Evolutionary conservation across 257 asterid genomes (phyloP).

Genomic region (Thymus mandschuricus): DNA sequence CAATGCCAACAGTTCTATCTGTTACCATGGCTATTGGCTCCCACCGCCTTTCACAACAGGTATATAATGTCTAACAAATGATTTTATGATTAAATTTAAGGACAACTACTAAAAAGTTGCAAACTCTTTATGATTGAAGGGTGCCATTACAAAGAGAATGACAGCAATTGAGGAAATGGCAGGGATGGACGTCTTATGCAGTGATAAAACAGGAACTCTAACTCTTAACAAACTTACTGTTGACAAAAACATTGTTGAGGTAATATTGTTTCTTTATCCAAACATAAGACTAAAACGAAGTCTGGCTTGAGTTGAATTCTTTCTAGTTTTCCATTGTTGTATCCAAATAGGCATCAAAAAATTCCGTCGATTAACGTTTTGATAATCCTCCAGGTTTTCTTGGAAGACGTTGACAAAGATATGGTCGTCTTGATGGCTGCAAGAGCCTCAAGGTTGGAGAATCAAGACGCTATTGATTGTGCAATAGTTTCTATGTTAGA

Average conservation of each 20-base stretch:
- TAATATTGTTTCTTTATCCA: neutral
- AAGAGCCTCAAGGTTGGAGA: constrained; percentile 68
- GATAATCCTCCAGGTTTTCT: constrained; percentile 40
- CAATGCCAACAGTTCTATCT: constrained; percentile 80
- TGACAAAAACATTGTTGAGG: constrained; percentile 63
- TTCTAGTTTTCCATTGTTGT: too few relatives aligned
- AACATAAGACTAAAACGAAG: too few relatives aligned
- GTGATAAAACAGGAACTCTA: constrained; percentile 82
- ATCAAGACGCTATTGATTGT: constrained; percentile 70
- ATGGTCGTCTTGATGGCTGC: constrained; percentile 65
- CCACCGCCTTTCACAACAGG: constrained; percentile 71
- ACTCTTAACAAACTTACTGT: constrained; percentile 75
- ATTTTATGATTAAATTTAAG: too few relatives aligned
- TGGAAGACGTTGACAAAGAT: constrained; percentile 53
- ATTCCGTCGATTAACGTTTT: neutral
- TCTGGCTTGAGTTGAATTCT: too few relatives aligned
- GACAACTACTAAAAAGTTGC: too few relatives aligned
- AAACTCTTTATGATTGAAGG: constrained; percentile 5
- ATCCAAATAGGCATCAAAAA: neutral
- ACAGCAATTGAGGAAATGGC: constrained; percentile 90
- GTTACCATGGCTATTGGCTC: constrained; percentile 92
- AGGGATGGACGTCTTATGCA: constrained; percentile 85
- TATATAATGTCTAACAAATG: too few relatives aligned
- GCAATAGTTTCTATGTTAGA: constrained; percentile 69
- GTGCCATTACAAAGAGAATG: constrained; percentile 86